Conservation (phyloP, 345 rosid genomes). For the Salix arbutifolia region DNA sequence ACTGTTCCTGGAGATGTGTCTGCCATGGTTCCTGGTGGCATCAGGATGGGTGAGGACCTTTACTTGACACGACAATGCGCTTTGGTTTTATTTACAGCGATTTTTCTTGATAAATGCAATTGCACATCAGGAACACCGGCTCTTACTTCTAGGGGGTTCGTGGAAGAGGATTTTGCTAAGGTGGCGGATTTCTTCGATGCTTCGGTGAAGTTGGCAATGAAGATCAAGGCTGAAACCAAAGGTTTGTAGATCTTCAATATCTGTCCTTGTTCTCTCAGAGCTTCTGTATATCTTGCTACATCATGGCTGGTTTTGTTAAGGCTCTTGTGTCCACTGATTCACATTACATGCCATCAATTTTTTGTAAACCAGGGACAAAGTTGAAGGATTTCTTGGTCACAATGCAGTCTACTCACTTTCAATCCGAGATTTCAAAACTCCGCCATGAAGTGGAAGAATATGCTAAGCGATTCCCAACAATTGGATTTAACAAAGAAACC, state of each 20-base stretch:
- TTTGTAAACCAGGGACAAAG: constrained; percentile 62
- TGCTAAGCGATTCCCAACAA: constrained; percentile 94
- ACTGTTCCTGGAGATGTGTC: constrained; percentile 99
- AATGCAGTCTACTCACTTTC: constrained; percentile 45
- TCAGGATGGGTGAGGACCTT: constrained; percentile 79
- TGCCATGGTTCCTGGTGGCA: constrained; percentile 99
- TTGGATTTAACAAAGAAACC: constrained; percentile 88
- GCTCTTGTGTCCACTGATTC: not conserved
- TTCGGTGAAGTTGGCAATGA: constrained; percentile 74
- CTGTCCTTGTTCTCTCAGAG: constrained; percentile 1
- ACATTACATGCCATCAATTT: not conserved
- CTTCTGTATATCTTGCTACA: not conserved
- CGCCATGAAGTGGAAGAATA: constrained; percentile 72
- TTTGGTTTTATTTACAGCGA: not conserved
- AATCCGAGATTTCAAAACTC: constrained; percentile 67
- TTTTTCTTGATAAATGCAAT: constrained; percentile 15
- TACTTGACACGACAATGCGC: not conserved
- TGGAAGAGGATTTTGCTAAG: constrained; percentile 83
- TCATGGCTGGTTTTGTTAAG: not conserved
- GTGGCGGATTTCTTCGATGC: constrained; percentile 88
- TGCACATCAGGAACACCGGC: constrained; percentile 81
- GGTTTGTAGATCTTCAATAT: constrained; percentile 37
- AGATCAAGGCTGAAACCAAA: constrained; percentile 77
- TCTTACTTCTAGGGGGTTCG: constrained; percentile 89
- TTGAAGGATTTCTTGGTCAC: constrained; percentile 78